Percentiles rank a stretch among this genome's conserved stretches.
Evolutionary conservation across 345 rosid species (phyloP).

Genomic region (Melaleuca quinquenervia): DNA sequence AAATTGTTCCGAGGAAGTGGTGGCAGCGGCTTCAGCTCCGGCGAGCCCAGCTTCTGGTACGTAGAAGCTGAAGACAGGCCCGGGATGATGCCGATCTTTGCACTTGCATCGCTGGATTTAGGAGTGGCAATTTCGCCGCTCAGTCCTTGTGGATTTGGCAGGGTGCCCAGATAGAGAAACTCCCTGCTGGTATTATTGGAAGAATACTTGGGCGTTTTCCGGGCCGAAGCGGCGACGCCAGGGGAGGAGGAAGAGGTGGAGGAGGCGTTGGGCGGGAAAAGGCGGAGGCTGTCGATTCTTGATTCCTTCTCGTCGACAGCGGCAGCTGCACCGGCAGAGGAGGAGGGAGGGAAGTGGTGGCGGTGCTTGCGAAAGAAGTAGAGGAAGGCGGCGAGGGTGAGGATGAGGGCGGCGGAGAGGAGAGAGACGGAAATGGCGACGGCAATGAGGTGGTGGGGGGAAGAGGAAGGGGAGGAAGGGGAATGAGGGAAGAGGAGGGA

Average conservation of each 20-base stretch:
- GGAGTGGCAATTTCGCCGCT: conserved; percentile 19
- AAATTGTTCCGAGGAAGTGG: conserved; percentile 53
- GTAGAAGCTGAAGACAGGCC: conserved; percentile 17
- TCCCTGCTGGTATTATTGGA: conserved; percentile 45
- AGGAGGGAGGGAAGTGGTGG: conserved; percentile 4
- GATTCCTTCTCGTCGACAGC: conserved; percentile 27
- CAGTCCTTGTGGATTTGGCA: conserved; percentile 33
- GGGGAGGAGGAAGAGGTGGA: conserved; percentile 39
- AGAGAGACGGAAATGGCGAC: conserved; percentile 44
- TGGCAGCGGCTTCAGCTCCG: conserved; percentile 89
- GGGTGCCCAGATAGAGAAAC: conserved; percentile 81
- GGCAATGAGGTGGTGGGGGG: conserved; percentile 20
- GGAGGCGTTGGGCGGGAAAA: conserved; percentile 51
- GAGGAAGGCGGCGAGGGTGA: conserved; percentile 24
- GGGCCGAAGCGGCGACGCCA: conserved; percentile 7
- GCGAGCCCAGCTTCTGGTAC: conserved; percentile 65
- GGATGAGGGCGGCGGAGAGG: conserved; percentile 39
- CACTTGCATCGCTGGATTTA: conserved; percentile 17
- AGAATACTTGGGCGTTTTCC: conserved; percentile 22
- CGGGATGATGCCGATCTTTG: conserved; percentile 28
- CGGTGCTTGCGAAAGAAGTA: conserved; percentile 32
- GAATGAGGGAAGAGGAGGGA: conserved; percentile 56
- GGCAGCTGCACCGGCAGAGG: not conserved
- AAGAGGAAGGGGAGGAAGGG: conserved; percentile 16
- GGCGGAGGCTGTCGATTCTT: conserved; percentile 45